A percentile compares a stretch with the other conserved stretches of the same genome.
phyloP scores from a whole-genome alignment of 495 filamentous ascomycete species.

The Xylaria curta region DNA sequence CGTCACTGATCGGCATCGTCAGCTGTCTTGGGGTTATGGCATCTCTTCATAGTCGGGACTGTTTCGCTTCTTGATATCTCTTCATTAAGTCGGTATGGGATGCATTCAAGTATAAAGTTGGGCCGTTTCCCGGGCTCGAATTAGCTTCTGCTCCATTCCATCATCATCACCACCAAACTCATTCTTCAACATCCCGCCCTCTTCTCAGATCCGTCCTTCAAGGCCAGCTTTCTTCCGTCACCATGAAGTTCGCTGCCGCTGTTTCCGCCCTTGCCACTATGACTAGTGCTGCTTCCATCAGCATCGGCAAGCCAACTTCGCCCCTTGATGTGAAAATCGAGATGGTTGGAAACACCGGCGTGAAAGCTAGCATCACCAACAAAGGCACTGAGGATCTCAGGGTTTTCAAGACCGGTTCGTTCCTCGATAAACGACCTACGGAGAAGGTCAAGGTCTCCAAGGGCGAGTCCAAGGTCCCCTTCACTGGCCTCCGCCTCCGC shows the following conservation, averaged over 20 bases:
- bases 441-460: constrained; percentile 65
- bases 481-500: constrained; percentile 62
- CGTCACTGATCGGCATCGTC: constrained; percentile 12
- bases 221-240: constrained; percentile 19
- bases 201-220: neutral
- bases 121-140: neutral
- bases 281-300: constrained; percentile 52
- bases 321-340: constrained; percentile 60
- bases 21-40: neutral
- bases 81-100: neutral
- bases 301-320: constrained; percentile 47
- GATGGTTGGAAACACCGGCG: constrained; percentile 59
- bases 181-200: neutral
- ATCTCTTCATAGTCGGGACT: neutral
- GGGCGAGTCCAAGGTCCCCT: constrained; percentile 54
- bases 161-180: constrained; percentile 7
- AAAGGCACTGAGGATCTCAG: constrained; percentile 58
- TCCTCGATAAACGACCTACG: constrained; percentile 62
- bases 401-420: constrained; percentile 67
- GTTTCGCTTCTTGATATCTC: neutral
- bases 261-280: constrained; percentile 50
- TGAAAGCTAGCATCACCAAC: constrained; percentile 68
- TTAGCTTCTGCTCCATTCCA: neutral
- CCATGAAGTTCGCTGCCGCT: constrained; percentile 45
- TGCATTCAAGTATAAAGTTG: neutral